Evolutionary conservation across 1,284 basidiomycete genomes (phyloP), one percentile per base, ranked within the genome.

Genomic region (Phlebopus sp.): DNA sequence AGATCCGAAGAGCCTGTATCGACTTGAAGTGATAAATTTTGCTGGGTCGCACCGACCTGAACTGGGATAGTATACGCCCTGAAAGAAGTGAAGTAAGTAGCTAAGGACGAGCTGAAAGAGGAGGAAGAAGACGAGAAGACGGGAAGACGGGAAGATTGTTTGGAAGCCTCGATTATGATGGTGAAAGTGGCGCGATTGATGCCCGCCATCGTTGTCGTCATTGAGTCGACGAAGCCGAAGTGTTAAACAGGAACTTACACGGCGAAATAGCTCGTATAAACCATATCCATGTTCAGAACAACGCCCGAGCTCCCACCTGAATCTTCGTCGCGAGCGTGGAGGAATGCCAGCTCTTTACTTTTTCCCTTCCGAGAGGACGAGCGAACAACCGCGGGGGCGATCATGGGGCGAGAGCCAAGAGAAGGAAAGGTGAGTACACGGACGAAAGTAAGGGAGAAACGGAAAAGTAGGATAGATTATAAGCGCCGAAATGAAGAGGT

Each of bases 1-100:
- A 89, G 71, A 64, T 90, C 86, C 0, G 84, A 84, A 1, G 86
- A 89, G 30, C 87, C 86, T 0, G 83, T 86, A 56, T 90, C 86
- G 29, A 89, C 75, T 56, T 87, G 84, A 2, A 90, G 65, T 3
- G 73, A 77, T 29, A 83, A 64, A 18, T 73, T 72, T 51, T 82
- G 79, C 18, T 59, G 63, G 5, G 58, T 59, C 18, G 56, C 55
- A 14, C 86, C 84, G 15, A 86, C 65, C 19, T 58, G 64, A 6
- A 85, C 66, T 7, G 80, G 72, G 23, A 85, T 62, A 4, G 79
- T 81, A 58, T 89, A 88, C 2, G 78, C 72, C 14, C 85, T 88
- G 57, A 2, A 42, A 48, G 44, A 10, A 39, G 44, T 4, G 17
- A 10, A 52, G 42, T 35, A 18, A 25, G 4, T 18, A 29, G 23